Conservation (phyloP, 169 alveolate genomes). For the Ichthyophthirius multifiliis region DNA sequence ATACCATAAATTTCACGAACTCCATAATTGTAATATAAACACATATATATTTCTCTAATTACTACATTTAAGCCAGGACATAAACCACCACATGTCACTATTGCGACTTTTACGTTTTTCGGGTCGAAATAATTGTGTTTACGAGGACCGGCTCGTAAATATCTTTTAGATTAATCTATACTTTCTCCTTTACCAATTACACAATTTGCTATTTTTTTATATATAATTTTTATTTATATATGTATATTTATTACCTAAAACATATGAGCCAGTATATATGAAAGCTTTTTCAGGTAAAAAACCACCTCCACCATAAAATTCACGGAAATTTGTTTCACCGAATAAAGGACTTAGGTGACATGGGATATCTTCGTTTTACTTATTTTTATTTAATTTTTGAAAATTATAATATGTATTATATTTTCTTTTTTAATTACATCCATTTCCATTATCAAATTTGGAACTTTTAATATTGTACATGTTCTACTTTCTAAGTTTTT, state of each 20-base stretch:
- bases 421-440: no score
- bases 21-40: constrained; percentile 77
- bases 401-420: no score
- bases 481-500: constrained; percentile 34
- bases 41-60: constrained; percentile 64
- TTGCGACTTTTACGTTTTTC: constrained; percentile 81
- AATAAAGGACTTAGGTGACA: constrained; percentile 13
- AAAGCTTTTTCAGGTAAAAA: constrained; percentile 51
- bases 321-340: constrained; percentile 24
- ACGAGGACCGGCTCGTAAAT: constrained; percentile 81
- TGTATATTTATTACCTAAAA: constrained; percentile 26
- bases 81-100: constrained; percentile 89
- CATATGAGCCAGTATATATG: constrained; percentile 24
- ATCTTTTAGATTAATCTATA: constrained; percentile 42
- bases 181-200: constrained; percentile 37
- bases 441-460: constrained; percentile 21
- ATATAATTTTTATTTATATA: no score
- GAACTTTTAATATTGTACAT: constrained; percentile 25
- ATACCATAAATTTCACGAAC: constrained; percentile 79
- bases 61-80: constrained; percentile 90
- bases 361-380: constrained; percentile 32
- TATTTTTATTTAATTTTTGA: background rate
- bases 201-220: constrained; percentile 11
- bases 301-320: constrained; percentile 46
- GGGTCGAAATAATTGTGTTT: constrained; percentile 73